Evolutionary conservation across 768 basidiomycete species (phyloP).

Genomic region (Phylloporus rhodoxanthus): DNA sequence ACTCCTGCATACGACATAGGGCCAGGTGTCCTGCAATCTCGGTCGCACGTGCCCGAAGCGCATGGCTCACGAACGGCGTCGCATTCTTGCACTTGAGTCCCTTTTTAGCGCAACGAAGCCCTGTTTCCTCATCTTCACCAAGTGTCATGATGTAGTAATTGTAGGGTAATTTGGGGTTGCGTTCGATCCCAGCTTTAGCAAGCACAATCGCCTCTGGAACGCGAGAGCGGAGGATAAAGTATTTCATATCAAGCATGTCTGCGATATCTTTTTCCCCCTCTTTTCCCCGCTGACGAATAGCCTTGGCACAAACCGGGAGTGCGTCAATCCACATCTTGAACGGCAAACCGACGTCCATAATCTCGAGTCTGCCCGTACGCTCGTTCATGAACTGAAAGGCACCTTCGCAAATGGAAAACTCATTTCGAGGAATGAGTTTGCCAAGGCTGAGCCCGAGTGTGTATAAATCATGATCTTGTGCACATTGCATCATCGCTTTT

Average conservation of each 20-base stretch:
- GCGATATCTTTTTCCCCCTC: conserved; percentile 44
- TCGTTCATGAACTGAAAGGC: conserved; percentile 42
- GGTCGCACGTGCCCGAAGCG: conserved; percentile 54
- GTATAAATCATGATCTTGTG: conserved; percentile 44
- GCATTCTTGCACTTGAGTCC: conserved; percentile 51
- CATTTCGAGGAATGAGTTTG: conserved; percentile 47
- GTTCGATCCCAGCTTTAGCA: conserved; percentile 41
- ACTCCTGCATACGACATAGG: conserved; percentile 38
- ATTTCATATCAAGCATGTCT: conserved; percentile 64
- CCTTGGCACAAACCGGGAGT: conserved; percentile 51
- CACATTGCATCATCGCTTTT: conserved; percentile 46
- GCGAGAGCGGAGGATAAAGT: conserved; percentile 41
- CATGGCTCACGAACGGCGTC: conserved; percentile 52
- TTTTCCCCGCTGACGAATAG: conserved; percentile 40
- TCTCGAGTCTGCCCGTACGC: conserved; percentile 35
- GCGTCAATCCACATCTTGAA: conserved; percentile 55
- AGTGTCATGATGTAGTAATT: conserved; percentile 58
- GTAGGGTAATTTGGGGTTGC: conserved; percentile 52
- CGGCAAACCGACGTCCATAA: conserved; percentile 45
- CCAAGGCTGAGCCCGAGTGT: conserved; percentile 45
- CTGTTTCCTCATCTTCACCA: conserved; percentile 40
- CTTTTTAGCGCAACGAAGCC: conserved; percentile 56
- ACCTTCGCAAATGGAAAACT: conserved; percentile 54
- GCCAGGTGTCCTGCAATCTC: conserved; percentile 56
- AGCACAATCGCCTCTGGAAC: conserved; percentile 41